Percentiles rank a stretch among this genome's conserved stretches.
Evolutionary conservation across 495 filamentous ascomycete genomes (phyloP).

Genomic region (Cudoniella acicularis): DNA sequence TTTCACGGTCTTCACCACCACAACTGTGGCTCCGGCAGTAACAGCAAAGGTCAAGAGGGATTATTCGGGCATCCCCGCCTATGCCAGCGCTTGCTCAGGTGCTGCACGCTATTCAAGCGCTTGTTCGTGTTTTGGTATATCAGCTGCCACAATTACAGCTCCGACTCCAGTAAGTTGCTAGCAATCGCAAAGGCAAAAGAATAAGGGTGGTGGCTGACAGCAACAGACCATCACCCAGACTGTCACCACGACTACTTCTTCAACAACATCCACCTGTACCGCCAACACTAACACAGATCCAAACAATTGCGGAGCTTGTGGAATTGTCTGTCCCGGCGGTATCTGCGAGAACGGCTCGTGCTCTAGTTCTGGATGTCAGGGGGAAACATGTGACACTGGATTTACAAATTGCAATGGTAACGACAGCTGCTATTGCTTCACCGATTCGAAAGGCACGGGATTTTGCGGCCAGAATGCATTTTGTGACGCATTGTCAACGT

Average conservation of each 20-base stretch:
- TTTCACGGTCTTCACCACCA: background rate
- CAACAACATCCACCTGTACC: slow-evolving; percentile 4
- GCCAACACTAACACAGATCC: slow-evolving; percentile 5
- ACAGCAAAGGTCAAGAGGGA: background rate
- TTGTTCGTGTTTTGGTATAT: slow-evolving; percentile 30
- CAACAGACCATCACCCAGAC: background rate
- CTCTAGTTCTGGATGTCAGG: background rate
- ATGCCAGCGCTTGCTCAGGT: slow-evolving; percentile 11
- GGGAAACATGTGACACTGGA: slow-evolving; percentile 3
- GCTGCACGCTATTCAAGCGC: slow-evolving; percentile 15
- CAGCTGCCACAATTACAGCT: slow-evolving; percentile 5
- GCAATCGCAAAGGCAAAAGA: background rate
- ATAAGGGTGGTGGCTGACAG: background rate
- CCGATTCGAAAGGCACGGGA: background rate
- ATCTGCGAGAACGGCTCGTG: slow-evolving; percentile 6
- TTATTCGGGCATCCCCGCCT: slow-evolving; percentile 4
- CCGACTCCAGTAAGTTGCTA: slow-evolving; percentile 3
- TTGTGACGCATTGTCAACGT: slow-evolving; percentile 2
- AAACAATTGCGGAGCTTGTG: slow-evolving; percentile 6
- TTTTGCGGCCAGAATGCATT: slow-evolving; percentile 9
- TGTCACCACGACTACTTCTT: background rate
- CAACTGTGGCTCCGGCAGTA: background rate
- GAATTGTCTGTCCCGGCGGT: slow-evolving; percentile 6
- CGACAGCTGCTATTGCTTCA: slow-evolving; percentile 11
- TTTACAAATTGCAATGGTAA: slow-evolving; percentile 9